phyloP scores from a whole-genome alignment of 169 alveolate genomes.

The Cryptosporidium andersoni region DNA sequence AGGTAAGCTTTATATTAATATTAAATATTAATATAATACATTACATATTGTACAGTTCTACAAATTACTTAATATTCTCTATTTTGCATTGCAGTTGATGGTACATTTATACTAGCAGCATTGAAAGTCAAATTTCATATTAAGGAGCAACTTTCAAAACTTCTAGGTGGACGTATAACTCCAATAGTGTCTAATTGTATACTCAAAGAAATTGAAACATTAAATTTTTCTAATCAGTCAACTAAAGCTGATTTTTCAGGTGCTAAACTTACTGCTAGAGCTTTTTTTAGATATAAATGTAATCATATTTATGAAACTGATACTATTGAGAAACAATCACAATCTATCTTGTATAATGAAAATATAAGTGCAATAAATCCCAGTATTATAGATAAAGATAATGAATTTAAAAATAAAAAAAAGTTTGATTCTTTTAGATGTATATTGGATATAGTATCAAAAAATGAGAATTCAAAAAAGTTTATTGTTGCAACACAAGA shows the following conservation, averaged over 20 bases:
- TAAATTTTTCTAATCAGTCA: not conserved
- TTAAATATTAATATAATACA: not conserved
- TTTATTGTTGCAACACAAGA: constrained; percentile 66
- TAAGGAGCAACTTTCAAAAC: constrained; percentile 68
- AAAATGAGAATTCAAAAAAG: constrained; percentile 20
- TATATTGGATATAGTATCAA: constrained; percentile 41
- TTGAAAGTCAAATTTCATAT: constrained; percentile 65
- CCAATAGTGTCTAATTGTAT: constrained; percentile 71
- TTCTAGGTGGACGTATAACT: constrained; percentile 59
- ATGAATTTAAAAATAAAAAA: too few species aligned
- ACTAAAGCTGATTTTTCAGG: constrained; percentile 56
- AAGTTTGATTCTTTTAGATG: constrained; percentile 66
- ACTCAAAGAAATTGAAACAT: constrained; percentile 42
- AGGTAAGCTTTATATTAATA: constrained; percentile 13
- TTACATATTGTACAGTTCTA: not conserved
- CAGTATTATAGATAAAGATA: too few species aligned
- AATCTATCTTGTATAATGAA: not conserved
- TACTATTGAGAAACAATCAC: not conserved
- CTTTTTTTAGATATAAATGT: constrained; percentile 60
- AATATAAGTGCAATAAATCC: not conserved
- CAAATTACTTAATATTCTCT: not conserved
- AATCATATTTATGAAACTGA: constrained; percentile 29
- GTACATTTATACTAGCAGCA: constrained; percentile 70
- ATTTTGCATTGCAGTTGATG: constrained; percentile 40
- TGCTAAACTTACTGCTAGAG: constrained; percentile 57